Base-by-base conservation (phyloP, 805 yeast species). In the Spathaspora hagerdaliae region DNA sequence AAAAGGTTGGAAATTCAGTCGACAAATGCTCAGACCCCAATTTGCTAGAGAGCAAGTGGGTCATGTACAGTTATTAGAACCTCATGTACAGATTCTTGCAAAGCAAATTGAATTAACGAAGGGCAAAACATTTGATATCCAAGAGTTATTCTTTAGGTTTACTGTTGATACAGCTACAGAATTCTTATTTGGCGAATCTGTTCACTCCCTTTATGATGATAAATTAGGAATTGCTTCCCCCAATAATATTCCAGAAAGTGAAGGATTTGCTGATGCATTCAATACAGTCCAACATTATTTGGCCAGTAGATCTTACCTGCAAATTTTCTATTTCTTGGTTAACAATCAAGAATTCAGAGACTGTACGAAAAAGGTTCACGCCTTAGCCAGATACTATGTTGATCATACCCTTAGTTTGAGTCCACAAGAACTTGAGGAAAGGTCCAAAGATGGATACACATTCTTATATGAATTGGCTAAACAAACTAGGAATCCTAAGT, bases 131-230 rank as follows among this genome's bases (percentile, higher is more conserved):
- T 57, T 67, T 50, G 70, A 67, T 48, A 43, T 66, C 35, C 72
- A 67, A 48, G 63, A 61, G n/a, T 57, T 58, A 31, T 63, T 67
- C 50, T 63, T 59, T 49, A 56, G 53, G 41, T 58, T 67, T 15
- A 69, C 75, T 12, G 57, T 69, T 45, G 75, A 71, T 51, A 62
- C 72, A 27, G 64, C 74, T 8, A 60, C 73, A 24, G 74, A 71
- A 53, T 69, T 69, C 51, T 61, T 71, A 44, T 67, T 71, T 55
- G 75, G 75, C 19, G 70, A 65, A 50, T 58, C 67, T 7, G 60
- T 59, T 38, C 60, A 59, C 37, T 54, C 64, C 19, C 60, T 67
- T 34, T 52, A 51, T 31, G 69, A 64, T 45, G 58, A 42, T 12
- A 42, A 57, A 14, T 56, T 68, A 32, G 71, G 66, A 6, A 54